These are phyloP conservation scores for Citrullus amarus DNA, from an alignment of 306 rosid species.

Conservation along the genomic window DNA sequence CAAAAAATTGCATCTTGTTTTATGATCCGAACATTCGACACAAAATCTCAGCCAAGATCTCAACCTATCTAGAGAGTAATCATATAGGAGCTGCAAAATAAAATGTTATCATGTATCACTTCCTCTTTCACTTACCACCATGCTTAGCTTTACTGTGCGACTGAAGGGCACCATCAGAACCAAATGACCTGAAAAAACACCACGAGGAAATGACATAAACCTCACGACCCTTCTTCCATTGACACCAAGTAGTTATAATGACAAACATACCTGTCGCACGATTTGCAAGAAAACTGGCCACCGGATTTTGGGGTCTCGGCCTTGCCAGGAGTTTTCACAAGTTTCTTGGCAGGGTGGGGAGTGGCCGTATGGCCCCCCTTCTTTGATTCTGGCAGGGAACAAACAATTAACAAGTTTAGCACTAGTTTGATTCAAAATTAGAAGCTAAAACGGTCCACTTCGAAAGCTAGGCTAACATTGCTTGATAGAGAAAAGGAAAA, in stretches of 20 bases:
- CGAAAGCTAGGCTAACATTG: background rate
- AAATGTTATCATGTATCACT: background rate
- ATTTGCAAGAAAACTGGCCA: slow-evolving; percentile 39
- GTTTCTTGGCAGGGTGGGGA: slow-evolving; percentile 70
- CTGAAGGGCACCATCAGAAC: slow-evolving; percentile 45
- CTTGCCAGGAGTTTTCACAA: slow-evolving; percentile 39
- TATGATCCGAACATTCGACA: background rate
- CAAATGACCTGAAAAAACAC: slow-evolving; percentile 30
- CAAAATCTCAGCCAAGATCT: background rate
- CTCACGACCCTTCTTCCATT: background rate
- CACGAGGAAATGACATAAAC: no score
- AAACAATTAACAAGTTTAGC: background rate
- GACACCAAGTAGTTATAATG: background rate
- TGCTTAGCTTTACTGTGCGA: slow-evolving; percentile 87
- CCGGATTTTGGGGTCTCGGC: slow-evolving; percentile 49
- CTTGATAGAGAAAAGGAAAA: background rate
- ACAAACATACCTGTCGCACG: slow-evolving; percentile 50
- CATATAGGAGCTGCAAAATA: background rate
- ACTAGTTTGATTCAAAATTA: background rate
- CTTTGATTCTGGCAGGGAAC: slow-evolving; percentile 38
- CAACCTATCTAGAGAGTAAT: background rate
- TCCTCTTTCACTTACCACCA: slow-evolving; percentile 16
- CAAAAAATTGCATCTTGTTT: background rate
- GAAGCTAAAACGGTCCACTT: background rate
- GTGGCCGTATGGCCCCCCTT: slow-evolving; percentile 53